phyloP scores from a whole-genome alignment of 306 rosid genomes.

The Vachellia pachyceras region DNA sequence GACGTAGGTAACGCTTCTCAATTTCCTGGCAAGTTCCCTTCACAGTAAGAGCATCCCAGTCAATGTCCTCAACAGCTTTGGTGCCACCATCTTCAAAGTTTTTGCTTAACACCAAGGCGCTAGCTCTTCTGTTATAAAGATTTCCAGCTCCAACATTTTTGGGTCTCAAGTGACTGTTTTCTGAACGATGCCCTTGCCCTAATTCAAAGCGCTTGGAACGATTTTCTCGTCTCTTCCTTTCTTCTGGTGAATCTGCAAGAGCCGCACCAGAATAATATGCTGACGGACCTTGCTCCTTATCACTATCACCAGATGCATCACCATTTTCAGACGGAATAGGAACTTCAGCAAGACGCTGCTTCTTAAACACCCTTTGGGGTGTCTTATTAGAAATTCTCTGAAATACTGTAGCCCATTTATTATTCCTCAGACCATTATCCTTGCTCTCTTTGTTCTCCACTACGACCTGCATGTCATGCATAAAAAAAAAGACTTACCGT shows the following conservation, averaged over 20 bases:
- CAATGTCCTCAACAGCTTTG: constrained; percentile 98
- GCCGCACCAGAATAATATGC: constrained; percentile 76
- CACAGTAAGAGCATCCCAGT: constrained; percentile 98
- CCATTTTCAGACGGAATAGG: constrained; percentile 60
- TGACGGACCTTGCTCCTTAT: constrained; percentile 77
- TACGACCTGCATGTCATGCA: constrained; percentile 55
- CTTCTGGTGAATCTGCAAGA: constrained; percentile 81
- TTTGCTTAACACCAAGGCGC: constrained; percentile 77
- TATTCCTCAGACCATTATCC: constrained; percentile 52
- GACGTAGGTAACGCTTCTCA: constrained; percentile 95
- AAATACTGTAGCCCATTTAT: constrained; percentile 57
- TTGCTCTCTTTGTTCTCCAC: constrained; percentile 62
- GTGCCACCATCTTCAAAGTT: constrained; percentile 72
- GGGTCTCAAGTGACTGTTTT: constrained; percentile 60
- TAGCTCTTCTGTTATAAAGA: constrained; percentile 78
- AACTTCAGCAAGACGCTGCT: constrained; percentile 74
- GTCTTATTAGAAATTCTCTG: constrained; percentile 65
- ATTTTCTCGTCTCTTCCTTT: constrained; percentile 89
- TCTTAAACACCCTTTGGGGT: constrained; percentile 69
- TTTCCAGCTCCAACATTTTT: constrained; percentile 71
- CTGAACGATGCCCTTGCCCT: constrained; percentile 70
- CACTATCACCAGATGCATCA: constrained; percentile 88
- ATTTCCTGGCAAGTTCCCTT: constrained; percentile 98
- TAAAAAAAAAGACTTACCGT: constrained; percentile 20
- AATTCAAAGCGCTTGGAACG: constrained; percentile 94